phyloP scores from a whole-genome alignment of 129 eudicot species.

The Ambrosia artemisiifolia region DNA sequence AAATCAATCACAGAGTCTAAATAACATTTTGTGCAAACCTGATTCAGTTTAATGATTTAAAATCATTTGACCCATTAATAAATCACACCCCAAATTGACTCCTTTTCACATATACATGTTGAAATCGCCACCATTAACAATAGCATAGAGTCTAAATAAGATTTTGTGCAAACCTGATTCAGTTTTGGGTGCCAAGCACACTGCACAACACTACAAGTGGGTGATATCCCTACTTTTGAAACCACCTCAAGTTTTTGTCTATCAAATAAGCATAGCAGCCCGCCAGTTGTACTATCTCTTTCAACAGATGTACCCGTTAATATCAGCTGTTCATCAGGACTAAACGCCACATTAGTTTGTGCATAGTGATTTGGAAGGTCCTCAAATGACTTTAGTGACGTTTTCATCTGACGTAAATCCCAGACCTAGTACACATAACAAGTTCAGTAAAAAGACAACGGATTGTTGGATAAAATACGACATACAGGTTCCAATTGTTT shows the following conservation, averaged over 20 bases:
- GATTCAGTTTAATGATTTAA: background rate
- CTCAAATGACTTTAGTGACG: slow-evolving; percentile 53
- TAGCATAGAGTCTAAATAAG: background rate
- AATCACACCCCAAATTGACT: background rate
- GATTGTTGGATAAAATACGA: background rate
- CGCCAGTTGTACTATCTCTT: slow-evolving; percentile 83
- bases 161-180: slow-evolving; percentile 62
- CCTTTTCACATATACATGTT: background rate
- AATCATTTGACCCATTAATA: background rate
- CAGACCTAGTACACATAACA: slow-evolving; percentile 54
- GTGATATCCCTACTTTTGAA: slow-evolving; percentile 89
- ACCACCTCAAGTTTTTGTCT: slow-evolving; percentile 78
- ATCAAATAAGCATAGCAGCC: slow-evolving; percentile 84
- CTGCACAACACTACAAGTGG: slow-evolving; percentile 84
- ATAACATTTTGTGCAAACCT: too few species aligned
- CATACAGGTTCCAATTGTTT: background rate
- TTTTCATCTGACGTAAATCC: slow-evolving; percentile 93
- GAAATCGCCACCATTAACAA: background rate
- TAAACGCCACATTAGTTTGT: slow-evolving; percentile 77
- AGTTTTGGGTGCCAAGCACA: slow-evolving; percentile 98
- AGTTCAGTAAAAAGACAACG: background rate
- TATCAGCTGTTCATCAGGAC: slow-evolving; percentile 82
- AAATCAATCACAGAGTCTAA: too few species aligned
- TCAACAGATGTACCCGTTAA: slow-evolving; percentile 96
- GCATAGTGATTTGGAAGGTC: slow-evolving; percentile 94